Evolutionary conservation across 805 yeast genomes (phyloP).

Genomic region (Isabelozyma pseudorhagii): DNA sequence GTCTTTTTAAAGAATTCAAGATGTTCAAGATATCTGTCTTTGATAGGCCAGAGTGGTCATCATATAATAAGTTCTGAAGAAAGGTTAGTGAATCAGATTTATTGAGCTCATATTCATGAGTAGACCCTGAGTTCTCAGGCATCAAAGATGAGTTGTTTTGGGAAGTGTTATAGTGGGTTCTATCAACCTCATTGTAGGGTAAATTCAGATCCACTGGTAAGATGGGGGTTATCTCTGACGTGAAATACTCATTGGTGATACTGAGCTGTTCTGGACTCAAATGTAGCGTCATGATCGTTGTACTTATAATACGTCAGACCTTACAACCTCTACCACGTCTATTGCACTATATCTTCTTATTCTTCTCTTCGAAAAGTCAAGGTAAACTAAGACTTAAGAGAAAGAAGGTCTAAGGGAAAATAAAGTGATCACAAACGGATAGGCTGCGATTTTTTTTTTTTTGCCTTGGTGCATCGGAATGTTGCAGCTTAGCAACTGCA

Average conservation of each 20-base stretch:
- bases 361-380: no score
- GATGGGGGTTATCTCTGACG: background rate
- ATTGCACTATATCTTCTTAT: no score
- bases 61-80: slow-evolving; percentile 36
- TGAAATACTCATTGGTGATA: background rate
- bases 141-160: background rate
- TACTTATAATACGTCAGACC: no score
- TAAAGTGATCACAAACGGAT: no score
- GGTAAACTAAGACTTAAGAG: no score
- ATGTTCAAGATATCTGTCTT: slow-evolving; percentile 34
- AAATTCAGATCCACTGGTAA: background rate
- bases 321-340: no score
- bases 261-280: background rate
- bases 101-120: slow-evolving; percentile 33
- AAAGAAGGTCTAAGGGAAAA: no score
- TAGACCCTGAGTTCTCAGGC: background rate
- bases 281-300: background rate
- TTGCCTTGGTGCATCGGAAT: no score
- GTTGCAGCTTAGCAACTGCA: no score
- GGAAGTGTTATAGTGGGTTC: background rate
- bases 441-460: no score
- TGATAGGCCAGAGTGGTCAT: slow-evolving; percentile 27
- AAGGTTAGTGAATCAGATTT: slow-evolving; percentile 41
- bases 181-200: background rate
- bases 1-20: slow-evolving; percentile 30